Conservation (phyloP, 2,329 filamentous ascomycete genomes). For the Cladosporium velox region DNA sequence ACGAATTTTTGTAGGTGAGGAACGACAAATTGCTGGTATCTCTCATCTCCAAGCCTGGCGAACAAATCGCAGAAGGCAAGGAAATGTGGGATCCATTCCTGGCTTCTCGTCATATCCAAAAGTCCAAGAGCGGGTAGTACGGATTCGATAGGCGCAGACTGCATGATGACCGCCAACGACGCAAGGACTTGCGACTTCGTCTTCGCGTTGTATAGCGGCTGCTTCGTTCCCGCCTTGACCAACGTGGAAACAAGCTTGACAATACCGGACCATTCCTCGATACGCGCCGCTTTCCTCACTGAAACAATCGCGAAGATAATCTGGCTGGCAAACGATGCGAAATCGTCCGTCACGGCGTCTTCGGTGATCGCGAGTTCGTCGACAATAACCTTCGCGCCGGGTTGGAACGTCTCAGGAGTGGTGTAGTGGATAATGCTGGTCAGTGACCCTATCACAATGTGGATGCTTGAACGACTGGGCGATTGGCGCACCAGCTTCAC, state of each 20-base stretch:
- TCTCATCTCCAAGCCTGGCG: constrained; percentile 68
- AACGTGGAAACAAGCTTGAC: constrained; percentile 48
- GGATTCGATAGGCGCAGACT: constrained; percentile 75
- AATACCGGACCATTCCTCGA: constrained; percentile 70
- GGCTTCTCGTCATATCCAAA: constrained; percentile 65
- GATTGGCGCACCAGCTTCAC: constrained; percentile 34
- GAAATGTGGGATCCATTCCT: constrained; percentile 71
- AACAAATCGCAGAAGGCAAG: constrained; percentile 83
- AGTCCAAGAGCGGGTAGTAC: constrained; percentile 69
- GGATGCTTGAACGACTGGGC: constrained; percentile 42
- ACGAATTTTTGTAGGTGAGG: constrained; percentile 85
- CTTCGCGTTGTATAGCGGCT: constrained; percentile 40
- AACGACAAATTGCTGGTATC: constrained; percentile 77
- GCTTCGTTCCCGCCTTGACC: constrained; percentile 30
- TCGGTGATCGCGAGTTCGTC: constrained; percentile 46
- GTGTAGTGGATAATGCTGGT: constrained; percentile 83
- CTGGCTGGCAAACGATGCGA: constrained; percentile 44
- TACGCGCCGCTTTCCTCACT: constrained; percentile 76
- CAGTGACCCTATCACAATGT: constrained; percentile 73
- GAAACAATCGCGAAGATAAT: constrained; percentile 71
- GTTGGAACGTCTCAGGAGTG: constrained; percentile 69
- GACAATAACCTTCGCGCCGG: constrained; percentile 64
- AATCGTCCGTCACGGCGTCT: constrained; percentile 42
- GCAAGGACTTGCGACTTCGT: constrained; percentile 43
- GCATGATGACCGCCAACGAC: constrained; percentile 65